Evolutionary conservation across 805 yeast species (phyloP).

Genomic region (Spathaspora hagerdaliae): DNA sequence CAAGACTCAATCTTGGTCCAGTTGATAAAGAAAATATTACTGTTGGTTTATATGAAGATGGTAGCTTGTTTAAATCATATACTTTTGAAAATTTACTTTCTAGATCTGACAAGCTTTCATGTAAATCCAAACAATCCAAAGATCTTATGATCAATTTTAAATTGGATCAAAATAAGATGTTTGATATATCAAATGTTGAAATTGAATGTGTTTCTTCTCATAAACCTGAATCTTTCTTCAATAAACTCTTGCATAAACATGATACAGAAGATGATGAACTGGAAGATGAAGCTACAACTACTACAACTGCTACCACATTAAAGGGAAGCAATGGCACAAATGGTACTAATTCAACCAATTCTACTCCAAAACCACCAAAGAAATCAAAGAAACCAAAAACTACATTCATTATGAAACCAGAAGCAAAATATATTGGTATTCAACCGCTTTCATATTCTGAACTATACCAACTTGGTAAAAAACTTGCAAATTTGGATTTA

Average conservation of each 20-base stretch:
- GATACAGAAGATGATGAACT: conserved; percentile 16
- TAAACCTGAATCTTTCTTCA: conserved; percentile 18
- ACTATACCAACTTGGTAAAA: conserved; percentile 42
- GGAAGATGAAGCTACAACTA: conserved; percentile 6
- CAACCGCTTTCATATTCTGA: conserved; percentile 33
- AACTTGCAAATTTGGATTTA: conserved; percentile 48
- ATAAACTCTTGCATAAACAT: conserved; percentile 20
- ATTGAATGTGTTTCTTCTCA: conserved; percentile 35
- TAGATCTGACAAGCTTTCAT: conserved; percentile 33
- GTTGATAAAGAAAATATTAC: conserved; percentile 5
- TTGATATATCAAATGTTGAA: conserved; percentile 42
- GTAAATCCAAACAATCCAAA: conserved; percentile 24
- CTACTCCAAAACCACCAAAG: conserved; percentile 16
- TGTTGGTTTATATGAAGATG: conserved; percentile 31
- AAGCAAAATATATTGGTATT: conserved; percentile 40
- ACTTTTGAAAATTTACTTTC: conserved; percentile 19
- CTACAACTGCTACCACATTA: conserved; percentile 9
- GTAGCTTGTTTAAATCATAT: conserved; percentile 26
- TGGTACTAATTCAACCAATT: conserved; percentile 10
- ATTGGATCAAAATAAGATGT: conserved; percentile 48
- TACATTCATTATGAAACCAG: conserved; percentile 30
- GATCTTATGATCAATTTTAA: conserved; percentile 38
- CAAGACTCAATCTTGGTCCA: conserved; percentile 33
- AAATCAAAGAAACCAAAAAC: conserved; percentile 14
- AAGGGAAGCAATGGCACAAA: not conserved